Conservation (phyloP, 345 rosid species). For the Bruguiera sexangula region DNA sequence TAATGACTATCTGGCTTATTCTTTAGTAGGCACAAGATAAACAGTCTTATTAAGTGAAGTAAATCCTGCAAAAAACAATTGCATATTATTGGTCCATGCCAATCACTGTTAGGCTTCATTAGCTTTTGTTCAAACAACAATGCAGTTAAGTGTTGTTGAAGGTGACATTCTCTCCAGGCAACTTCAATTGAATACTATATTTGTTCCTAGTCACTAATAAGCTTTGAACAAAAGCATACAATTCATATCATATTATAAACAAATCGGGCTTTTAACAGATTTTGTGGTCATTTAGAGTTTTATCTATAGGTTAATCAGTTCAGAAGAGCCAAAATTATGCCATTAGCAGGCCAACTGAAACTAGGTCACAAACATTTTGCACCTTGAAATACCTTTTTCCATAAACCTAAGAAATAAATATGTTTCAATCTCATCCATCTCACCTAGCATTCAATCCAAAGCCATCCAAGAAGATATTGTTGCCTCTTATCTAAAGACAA, state of each 20-base stretch:
- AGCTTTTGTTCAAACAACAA: not conserved
- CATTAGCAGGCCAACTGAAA: not conserved
- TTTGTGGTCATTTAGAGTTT: not conserved
- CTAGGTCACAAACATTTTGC: not conserved
- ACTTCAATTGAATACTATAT: not conserved
- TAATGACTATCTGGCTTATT: not conserved
- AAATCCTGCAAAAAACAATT: too few relatives aligned
- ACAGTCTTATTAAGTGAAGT: too few relatives aligned
- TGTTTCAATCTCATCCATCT: slow-evolving; percentile 2
- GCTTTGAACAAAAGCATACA: not conserved
- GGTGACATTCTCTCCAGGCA: not conserved
- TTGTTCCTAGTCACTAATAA: not conserved
- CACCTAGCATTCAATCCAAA: slow-evolving; percentile 4
- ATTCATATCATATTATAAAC: not conserved
- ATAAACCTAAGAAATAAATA: not conserved
- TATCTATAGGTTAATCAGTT: not conserved
- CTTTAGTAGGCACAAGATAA: too few relatives aligned
- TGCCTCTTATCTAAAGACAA: not conserved
- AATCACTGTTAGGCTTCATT: not conserved
- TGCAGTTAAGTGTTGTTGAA: not conserved
- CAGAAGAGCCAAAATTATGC: too few relatives aligned
- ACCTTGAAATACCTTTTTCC: too few relatives aligned
- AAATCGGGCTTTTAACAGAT: not conserved
- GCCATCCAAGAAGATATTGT: slow-evolving; percentile 2
- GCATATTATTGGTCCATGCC: not conserved